These are phyloP conservation scores for Fusarium sp. DNA, from an alignment of 2,329 filamentous ascomycete genomes.

Conservation along the genomic window DNA sequence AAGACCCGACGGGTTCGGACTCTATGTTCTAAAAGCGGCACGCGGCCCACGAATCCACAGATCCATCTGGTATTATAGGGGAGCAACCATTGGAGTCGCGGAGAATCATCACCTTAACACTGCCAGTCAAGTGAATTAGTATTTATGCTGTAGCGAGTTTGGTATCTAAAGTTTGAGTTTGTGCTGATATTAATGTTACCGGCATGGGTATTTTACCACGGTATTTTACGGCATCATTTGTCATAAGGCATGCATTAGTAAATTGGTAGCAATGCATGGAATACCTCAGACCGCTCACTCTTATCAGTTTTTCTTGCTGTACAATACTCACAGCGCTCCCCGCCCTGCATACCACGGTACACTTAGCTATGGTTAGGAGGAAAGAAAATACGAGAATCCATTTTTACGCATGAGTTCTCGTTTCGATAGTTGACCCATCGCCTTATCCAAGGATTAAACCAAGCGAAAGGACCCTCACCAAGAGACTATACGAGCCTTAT, in stretches of 20 bases:
- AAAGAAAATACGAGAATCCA: slow-evolving; percentile 20
- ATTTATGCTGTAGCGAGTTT: background rate
- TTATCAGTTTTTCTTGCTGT: background rate
- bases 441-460: background rate
- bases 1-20: background rate
- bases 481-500: background rate
- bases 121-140: background rate
- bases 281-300: slow-evolving; percentile 11
- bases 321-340: background rate
- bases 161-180: background rate
- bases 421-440: background rate
- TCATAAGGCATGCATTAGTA: slow-evolving; percentile 14
- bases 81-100: slow-evolving; percentile 27
- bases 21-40: slow-evolving; percentile 23
- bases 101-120: slow-evolving; percentile 24
- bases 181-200: background rate
- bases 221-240: background rate
- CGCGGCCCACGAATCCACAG: slow-evolving; percentile 19
- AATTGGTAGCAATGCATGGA: slow-evolving; percentile 24
- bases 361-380: background rate
- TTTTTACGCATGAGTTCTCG: slow-evolving; percentile 1
- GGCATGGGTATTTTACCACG: background rate
- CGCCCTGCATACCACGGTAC: slow-evolving; percentile 1
- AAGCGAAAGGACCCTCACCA: background rate
- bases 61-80: slow-evolving; percentile 33